phyloP scores from a whole-genome alignment of 129 eudicot genomes.

The Heracleum sosnowskyi region DNA sequence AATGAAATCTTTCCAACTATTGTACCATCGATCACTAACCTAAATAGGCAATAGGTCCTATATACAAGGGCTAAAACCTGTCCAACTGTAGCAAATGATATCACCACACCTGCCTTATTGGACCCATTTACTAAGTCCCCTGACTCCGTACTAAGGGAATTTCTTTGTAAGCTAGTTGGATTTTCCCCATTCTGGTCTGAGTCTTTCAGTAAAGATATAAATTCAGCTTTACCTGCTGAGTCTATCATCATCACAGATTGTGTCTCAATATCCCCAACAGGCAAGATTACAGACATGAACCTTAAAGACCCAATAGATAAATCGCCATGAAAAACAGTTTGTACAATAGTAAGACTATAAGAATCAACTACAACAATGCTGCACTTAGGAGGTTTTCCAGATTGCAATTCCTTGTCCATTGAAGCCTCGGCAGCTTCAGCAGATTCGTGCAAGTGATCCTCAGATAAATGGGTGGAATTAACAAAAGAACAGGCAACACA shows the following conservation, averaged over 20 bases:
- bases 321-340: slow-evolving; percentile 77
- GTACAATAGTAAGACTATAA: slow-evolving; percentile 64
- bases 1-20: slow-evolving; percentile 61
- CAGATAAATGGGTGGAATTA: slow-evolving; percentile 30
- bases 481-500: slow-evolving; percentile 63
- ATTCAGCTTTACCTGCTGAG: slow-evolving; percentile 58
- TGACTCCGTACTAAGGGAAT: slow-evolving; percentile 27
- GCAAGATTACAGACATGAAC: slow-evolving; percentile 60
- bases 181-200: slow-evolving; percentile 31
- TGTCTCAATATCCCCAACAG: slow-evolving; percentile 46
- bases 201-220: slow-evolving; percentile 51
- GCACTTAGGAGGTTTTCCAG: slow-evolving; percentile 44
- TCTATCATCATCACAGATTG: slow-evolving; percentile 63
- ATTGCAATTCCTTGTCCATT: slow-evolving; percentile 32
- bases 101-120: slow-evolving; percentile 40
- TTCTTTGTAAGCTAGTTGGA: slow-evolving; percentile 22
- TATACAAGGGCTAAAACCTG: slow-evolving; percentile 57
- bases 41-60: slow-evolving; percentile 52
- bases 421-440: slow-evolving; percentile 29
- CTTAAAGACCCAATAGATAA: slow-evolving; percentile 60
- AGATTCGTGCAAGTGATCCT: slow-evolving; percentile 36
- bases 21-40: slow-evolving; percentile 41
- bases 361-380: slow-evolving; percentile 78
- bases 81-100: slow-evolving; percentile 56
- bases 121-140: slow-evolving; percentile 30